Evolutionary conservation across 345 rosid genomes (phyloP).

Genomic region (Eucalyptus curtisii): DNA sequence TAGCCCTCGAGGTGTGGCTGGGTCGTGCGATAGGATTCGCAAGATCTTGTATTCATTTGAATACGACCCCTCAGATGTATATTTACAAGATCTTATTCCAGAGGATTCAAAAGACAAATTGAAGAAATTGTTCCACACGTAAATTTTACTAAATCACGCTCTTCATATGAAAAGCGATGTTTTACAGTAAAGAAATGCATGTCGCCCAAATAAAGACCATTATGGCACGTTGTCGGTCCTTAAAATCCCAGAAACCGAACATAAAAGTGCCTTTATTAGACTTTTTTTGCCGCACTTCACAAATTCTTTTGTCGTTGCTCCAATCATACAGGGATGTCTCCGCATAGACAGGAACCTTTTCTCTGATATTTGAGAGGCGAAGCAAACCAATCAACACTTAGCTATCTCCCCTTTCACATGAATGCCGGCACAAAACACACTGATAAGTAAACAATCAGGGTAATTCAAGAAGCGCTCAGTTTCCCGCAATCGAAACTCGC

Average conservation of each 20-base stretch:
- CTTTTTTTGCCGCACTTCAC: not conserved
- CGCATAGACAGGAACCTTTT: not conserved
- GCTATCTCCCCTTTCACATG: not conserved
- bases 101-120: not conserved
- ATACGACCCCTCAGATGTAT: not conserved
- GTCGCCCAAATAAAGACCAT: not conserved
- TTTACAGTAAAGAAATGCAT: not conserved
- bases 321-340: not conserved
- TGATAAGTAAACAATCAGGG: not conserved
- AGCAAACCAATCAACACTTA: not conserved
- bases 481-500: conserved; percentile 20
- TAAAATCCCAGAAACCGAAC: not conserved
- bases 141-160: not conserved
- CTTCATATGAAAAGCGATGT: not conserved
- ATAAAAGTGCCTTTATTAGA: not conserved
- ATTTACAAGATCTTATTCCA: not conserved
- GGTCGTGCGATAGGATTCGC: no score
- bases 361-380: conserved; percentile 19
- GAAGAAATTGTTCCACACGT: not conserved
- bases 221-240: not conserved
- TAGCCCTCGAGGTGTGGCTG: no score
- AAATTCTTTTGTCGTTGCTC: not conserved
- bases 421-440: not conserved
- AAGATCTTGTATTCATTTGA: no score
- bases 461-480: not conserved